Conservation (phyloP, 75 land plant genomes). For the Ceratopteris richardii region DNA sequence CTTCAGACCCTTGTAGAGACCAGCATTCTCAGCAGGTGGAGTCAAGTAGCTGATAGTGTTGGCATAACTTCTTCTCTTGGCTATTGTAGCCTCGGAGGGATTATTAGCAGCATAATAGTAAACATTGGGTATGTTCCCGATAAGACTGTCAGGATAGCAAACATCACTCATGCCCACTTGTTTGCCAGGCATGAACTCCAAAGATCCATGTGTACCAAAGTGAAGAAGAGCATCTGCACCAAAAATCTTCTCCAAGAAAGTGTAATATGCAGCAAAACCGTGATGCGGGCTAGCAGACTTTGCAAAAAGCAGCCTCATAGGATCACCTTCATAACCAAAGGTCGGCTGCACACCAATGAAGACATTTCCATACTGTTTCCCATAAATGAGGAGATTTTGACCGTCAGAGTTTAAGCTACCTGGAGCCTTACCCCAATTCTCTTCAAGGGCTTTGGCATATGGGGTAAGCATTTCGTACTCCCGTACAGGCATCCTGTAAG, state of each 20-base stretch:
- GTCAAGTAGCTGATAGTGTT: conserved; percentile 98
- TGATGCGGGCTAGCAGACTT: conserved; percentile 99
- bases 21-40: conserved; percentile 99
- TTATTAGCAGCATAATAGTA: conserved; percentile 99
- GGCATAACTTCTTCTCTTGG: conserved; percentile 97
- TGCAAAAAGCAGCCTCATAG: conserved; percentile 95
- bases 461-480: conserved; percentile 90
- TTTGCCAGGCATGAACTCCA: conserved; percentile 99
- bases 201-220: conserved; percentile 97
- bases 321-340: conserved; percentile 99
- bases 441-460: conserved; percentile 76
- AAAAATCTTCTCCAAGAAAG: conserved; percentile 91
- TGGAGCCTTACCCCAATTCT: conserved; percentile 98
- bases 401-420: conserved; percentile 98
- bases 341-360: conserved; percentile 99
- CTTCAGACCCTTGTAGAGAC: conserved; percentile 95
- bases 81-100: conserved; percentile 99
- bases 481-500: conserved; percentile 83
- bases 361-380: conserved; percentile 93
- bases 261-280: conserved; percentile 98
- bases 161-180: conserved; percentile 99
- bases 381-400: conserved; percentile 90
- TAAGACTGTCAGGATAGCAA: conserved; percentile 93
- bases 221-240: conserved; percentile 94
- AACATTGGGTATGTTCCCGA: conserved; percentile 96